Conservation (phyloP, 2,329 filamentous ascomycete genomes). For the Cladophialophora psammophila region DNA sequence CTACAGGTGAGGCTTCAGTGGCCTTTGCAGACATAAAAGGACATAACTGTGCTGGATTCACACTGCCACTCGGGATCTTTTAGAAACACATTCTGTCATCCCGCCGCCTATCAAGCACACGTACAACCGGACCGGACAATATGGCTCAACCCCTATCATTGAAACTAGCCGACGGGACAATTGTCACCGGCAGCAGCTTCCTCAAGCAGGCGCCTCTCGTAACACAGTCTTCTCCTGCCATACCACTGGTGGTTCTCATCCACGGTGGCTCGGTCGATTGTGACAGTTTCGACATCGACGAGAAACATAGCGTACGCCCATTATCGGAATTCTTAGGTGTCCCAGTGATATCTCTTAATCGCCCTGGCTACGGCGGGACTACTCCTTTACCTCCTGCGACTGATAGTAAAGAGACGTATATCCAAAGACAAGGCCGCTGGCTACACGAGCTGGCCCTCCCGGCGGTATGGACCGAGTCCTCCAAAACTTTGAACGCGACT, state of each 20-base stretch:
- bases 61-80: too few species aligned
- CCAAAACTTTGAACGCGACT: not conserved
- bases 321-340: constrained; percentile 11
- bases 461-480: constrained; percentile 14
- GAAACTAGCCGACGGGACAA: constrained; percentile 6
- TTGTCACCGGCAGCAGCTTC: constrained; percentile 12
- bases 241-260: constrained; percentile 18
- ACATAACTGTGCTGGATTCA: too few species aligned
- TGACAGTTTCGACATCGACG: constrained; percentile 19
- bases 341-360: constrained; percentile 19
- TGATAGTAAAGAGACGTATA: not conserved
- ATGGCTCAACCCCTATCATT: not conserved
- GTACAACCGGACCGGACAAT: too few species aligned
- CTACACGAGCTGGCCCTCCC: constrained; percentile 14
- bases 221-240: not conserved
- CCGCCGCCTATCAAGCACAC: too few species aligned
- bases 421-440: constrained; percentile 17
- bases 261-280: constrained; percentile 12
- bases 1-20: too few species aligned
- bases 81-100: too few species aligned
- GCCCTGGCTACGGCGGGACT: constrained; percentile 20
- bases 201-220: constrained; percentile 1
- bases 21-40: too few species aligned
- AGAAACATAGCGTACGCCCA: constrained; percentile 15
- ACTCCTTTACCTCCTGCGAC: not conserved